Evolutionary conservation across 129 eudicot species (phyloP).

Genomic region (Heracleum sosnowskyi): DNA sequence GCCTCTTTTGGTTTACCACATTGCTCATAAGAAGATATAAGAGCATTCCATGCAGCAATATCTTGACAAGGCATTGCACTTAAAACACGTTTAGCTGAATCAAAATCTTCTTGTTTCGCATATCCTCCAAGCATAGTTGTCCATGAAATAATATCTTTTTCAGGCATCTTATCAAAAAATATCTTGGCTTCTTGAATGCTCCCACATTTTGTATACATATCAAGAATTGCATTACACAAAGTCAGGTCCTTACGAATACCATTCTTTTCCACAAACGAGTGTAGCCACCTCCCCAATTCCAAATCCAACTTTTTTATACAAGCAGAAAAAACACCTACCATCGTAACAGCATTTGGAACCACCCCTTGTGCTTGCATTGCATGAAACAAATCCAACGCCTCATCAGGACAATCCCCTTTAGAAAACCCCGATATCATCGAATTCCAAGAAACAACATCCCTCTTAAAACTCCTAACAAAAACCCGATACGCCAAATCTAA

Average conservation of each 20-base stretch:
- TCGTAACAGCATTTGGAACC: slow-evolving; percentile 47
- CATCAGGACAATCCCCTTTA: slow-evolving; percentile 30
- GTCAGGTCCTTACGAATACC: slow-evolving; percentile 33
- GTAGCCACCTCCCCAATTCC: slow-evolving; percentile 47
- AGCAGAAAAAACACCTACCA: slow-evolving; percentile 53
- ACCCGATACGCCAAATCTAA: slow-evolving; percentile 41
- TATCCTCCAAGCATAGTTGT: slow-evolving; percentile 66
- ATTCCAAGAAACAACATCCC: slow-evolving; percentile 79
- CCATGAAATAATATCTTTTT: slow-evolving; percentile 59
- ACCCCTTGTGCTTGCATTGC: slow-evolving; percentile 38
- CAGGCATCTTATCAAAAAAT: slow-evolving; percentile 48
- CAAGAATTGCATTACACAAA: slow-evolving; percentile 52
- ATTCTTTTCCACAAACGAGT: slow-evolving; percentile 37
- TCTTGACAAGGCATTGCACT: slow-evolving; percentile 48
- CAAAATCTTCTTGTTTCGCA: slow-evolving; percentile 45
- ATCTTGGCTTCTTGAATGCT: slow-evolving; percentile 40
- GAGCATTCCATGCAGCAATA: slow-evolving; percentile 73
- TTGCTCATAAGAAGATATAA: slow-evolving; percentile 65
- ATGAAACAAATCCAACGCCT: slow-evolving; percentile 46
- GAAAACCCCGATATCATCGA: slow-evolving; percentile 59
- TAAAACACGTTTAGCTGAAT: slow-evolving; percentile 44
- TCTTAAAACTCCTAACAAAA: slow-evolving; percentile 36
- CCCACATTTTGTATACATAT: slow-evolving; percentile 75
- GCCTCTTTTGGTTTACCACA: slow-evolving; percentile 62
- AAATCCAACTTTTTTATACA: slow-evolving; percentile 50